A percentile compares a stretch with the other conserved stretches of the same genome.
These are phyloP conservation scores for Cercospora brassicicola DNA, from an alignment of 2,329 filamentous ascomycete species.

Conservation along the genomic window DNA sequence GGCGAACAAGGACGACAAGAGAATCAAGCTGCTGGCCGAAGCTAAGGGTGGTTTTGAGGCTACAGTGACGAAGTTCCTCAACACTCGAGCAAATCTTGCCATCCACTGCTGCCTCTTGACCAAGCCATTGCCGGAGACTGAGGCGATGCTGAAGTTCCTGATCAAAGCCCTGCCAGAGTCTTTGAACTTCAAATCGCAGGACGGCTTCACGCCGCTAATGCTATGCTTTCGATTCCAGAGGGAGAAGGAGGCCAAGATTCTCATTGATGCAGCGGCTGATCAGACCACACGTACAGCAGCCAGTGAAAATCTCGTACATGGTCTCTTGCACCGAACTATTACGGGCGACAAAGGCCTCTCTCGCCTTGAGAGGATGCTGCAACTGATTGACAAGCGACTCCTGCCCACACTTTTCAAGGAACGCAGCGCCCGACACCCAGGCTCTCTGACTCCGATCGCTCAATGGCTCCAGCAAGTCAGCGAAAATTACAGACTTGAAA, in stretches of 20 bases:
- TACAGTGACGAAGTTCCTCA: conserved; percentile 63
- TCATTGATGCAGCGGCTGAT: conserved; percentile 69
- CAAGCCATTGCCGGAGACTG: conserved; percentile 44
- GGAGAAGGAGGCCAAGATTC: conserved; percentile 56
- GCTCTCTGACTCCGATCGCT: conserved; percentile 65
- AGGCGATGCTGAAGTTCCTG: conserved; percentile 65
- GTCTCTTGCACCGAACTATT: conserved; percentile 41
- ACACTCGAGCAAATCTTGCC: conserved; percentile 56
- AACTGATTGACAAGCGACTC: conserved; percentile 59
- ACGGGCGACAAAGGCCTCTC: conserved; percentile 16
- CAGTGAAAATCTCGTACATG: conserved; percentile 70
- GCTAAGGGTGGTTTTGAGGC: conserved; percentile 63
- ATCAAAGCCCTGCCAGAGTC: conserved; percentile 61
- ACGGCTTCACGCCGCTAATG: conserved; percentile 66
- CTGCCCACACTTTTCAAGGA: conserved; percentile 60
- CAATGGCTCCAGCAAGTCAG: conserved; percentile 17
- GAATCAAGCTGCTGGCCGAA: conserved; percentile 62
- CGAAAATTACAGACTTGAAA: neutral
- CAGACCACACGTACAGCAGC: conserved; percentile 57
- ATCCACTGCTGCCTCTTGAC: conserved; percentile 63
- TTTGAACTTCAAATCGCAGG: conserved; percentile 60
- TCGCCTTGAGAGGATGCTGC: conserved; percentile 49
- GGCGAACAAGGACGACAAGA: conserved; percentile 59
- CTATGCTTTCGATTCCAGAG: conserved; percentile 62
- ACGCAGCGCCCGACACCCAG: conserved; percentile 54